Base-by-base conservation (phyloP, 2,329 filamentous ascomycete genomes). In the Claviceps pazoutovae region DNA sequence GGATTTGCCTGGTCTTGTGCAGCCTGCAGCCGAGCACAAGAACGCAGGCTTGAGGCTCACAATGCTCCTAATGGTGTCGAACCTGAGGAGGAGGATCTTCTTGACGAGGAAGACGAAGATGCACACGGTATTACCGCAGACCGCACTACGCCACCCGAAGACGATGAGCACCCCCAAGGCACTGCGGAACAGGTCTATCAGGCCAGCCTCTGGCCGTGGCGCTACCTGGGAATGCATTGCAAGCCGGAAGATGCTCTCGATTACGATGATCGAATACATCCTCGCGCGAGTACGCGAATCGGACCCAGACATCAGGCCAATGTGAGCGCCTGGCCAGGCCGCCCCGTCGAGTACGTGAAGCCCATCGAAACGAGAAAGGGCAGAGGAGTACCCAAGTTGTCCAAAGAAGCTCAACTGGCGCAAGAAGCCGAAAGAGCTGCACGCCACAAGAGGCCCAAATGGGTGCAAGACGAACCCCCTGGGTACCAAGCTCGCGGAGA, bases 1-100 rank as follows among this genome's bases (percentile, higher is more conserved):
- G 93, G 93, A 41, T 98, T 98, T 69, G 93, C 89, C 4, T 98
- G 93, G 93, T 91, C 93, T 34, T 98, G 93, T 67, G 93, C 88
- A 51, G 86, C 91, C 54, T 98, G 93, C 68, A 96, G 89, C 67
- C 84, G 91, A 61, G 90, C 88, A n/a, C 90, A 95, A 64, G 93
- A 97, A 68, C 83, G 87, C 59, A 94, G 87, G 66, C 74, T 96
- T 30, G 90, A 97, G 71, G 88, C 89, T 54, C 83, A 89, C 53
- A 84, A 94, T 63, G 95, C 89, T 0, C 88, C 90, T 23, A 81
- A 83, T 47, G 69, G 86, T 26, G 77, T 79, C 45, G 88, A 89
- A 54, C 76, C 85, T 51, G 80, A 84, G 16, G 80, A 85, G 50
- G 80, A 84, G 30, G 80, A 83, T 57, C 58, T 71, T 34, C 64